Conservation (phyloP, 805 yeast genomes). For the Ogataea chonburiensis region DNA sequence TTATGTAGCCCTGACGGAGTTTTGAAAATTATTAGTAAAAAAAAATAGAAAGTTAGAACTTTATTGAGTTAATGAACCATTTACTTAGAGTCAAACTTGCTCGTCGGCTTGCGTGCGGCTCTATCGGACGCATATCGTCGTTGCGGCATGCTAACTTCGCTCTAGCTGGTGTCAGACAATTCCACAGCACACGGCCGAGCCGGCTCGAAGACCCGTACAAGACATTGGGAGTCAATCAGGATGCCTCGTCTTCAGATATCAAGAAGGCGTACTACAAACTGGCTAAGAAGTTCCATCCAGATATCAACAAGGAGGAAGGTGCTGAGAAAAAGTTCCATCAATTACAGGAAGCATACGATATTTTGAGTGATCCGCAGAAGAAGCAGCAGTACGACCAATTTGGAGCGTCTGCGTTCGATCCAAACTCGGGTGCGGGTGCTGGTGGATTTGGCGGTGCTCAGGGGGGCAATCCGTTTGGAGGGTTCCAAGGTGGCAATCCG, state of each 20-base stretch:
- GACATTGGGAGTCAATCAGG: slow-evolving; percentile 70
- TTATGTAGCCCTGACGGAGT: slow-evolving; percentile 17
- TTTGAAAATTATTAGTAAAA: slow-evolving; percentile 1
- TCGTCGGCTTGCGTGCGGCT: background rate
- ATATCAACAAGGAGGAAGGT: slow-evolving; percentile 85
- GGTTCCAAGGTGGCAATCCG: slow-evolving; percentile 33
- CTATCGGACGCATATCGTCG: too few species aligned
- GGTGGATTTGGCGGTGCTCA: slow-evolving; percentile 49
- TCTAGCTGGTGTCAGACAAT: slow-evolving; percentile 25
- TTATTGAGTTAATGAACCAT: slow-evolving; percentile 6
- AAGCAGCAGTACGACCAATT: slow-evolving; percentile 87
- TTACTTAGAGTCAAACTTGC: background rate
- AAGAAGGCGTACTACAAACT: slow-evolving; percentile 91
- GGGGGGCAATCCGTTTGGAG: slow-evolving; percentile 34
- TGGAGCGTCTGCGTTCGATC: slow-evolving; percentile 83
- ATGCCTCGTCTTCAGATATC: slow-evolving; percentile 78
- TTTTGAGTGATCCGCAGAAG: slow-evolving; percentile 80
- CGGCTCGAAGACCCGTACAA: slow-evolving; percentile 73
- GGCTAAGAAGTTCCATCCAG: slow-evolving; percentile 95
- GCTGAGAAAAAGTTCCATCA: slow-evolving; percentile 90
- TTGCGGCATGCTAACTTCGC: too few species aligned
- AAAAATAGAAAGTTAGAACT: slow-evolving; percentile 1
- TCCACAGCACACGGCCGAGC: slow-evolving; percentile 41
- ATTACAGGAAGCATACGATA: slow-evolving; percentile 91
- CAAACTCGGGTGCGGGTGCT: slow-evolving; percentile 47